phyloP scores from a whole-genome alignment of 106 monocot species.

The Apostasia ramifera region DNA sequence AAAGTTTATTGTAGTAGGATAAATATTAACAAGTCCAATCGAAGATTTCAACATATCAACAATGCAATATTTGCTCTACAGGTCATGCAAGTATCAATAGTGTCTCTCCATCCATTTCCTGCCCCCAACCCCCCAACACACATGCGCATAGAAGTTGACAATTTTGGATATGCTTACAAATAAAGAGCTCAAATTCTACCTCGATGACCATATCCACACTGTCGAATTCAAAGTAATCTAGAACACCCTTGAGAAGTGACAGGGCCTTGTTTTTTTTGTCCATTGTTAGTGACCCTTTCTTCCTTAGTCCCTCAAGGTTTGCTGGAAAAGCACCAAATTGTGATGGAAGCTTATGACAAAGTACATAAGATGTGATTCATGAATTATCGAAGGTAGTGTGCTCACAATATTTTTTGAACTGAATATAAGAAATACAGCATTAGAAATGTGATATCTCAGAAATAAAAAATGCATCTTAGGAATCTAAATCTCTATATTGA shows the following conservation, averaged over 20 bases:
- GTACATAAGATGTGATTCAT: background rate
- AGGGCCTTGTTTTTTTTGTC: slow-evolving; percentile 59
- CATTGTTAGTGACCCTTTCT: slow-evolving; percentile 56
- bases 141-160: background rate
- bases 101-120: too few species aligned
- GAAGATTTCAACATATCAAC: background rate
- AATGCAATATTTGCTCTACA: too few species aligned
- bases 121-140: too few species aligned
- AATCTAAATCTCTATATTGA: background rate
- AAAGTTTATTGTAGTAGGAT: background rate
- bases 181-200: slow-evolving; percentile 18
- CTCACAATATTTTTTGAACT: too few species aligned
- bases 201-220: slow-evolving; percentile 92
- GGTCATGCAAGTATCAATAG: too few species aligned
- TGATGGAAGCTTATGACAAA: background rate
- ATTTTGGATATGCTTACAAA: too few species aligned
- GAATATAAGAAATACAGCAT: too few species aligned
- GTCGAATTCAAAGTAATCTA: slow-evolving; percentile 77
- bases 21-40: background rate
- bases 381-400: too few species aligned
- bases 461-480: background rate
- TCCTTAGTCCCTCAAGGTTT: slow-evolving; percentile 63
- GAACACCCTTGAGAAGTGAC: slow-evolving; percentile 52
- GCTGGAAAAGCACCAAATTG: slow-evolving; percentile 19
- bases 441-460: background rate